These are phyloP conservation scores for Pythium phragmiticola DNA, from an alignment of 352 stramenopile species.

Conservation along the genomic window DNA sequence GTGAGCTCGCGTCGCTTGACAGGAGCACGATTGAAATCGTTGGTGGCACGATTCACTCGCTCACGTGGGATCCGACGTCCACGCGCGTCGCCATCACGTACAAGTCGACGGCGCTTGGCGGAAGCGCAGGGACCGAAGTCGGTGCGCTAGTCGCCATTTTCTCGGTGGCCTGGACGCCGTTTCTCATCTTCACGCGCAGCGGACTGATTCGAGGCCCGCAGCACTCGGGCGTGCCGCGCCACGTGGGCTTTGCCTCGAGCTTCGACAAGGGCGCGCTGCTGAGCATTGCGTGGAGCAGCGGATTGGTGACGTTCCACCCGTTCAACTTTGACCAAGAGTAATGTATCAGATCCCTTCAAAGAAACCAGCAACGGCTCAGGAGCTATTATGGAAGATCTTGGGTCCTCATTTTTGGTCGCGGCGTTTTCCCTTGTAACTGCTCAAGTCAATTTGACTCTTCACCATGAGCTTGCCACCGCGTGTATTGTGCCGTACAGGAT, in stretches of 20 bases:
- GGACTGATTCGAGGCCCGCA: constrained; percentile 43
- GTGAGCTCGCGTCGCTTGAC: constrained; percentile 59
- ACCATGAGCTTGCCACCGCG: constrained; percentile 49
- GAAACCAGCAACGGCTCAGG: neutral
- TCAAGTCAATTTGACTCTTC: neutral
- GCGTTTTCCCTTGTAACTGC: neutral
- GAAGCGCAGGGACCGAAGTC: constrained; percentile 24
- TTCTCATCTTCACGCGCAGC: constrained; percentile 64
- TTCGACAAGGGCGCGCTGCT: constrained; percentile 71
- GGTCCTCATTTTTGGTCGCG: constrained; percentile 6
- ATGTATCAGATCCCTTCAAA: neutral
- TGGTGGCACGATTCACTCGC: constrained; percentile 51
- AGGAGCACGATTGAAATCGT: constrained; percentile 64
- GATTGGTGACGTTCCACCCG: constrained; percentile 73
- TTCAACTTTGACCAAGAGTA: constrained; percentile 67
- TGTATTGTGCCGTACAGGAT: constrained; percentile 53
- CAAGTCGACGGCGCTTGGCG: constrained; percentile 19
- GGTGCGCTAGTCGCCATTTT: constrained; percentile 70
- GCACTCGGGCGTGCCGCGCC: constrained; percentile 53
- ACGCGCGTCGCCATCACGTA: constrained; percentile 70
- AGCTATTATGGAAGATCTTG: neutral
- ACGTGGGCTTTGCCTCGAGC: constrained; percentile 60
- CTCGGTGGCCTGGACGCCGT: constrained; percentile 62
- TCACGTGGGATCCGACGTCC: constrained; percentile 72
- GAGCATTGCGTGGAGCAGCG: constrained; percentile 76